Base-by-base conservation (phyloP, 169 alveolate species). In the Plasmodium chabaudi region DNA sequence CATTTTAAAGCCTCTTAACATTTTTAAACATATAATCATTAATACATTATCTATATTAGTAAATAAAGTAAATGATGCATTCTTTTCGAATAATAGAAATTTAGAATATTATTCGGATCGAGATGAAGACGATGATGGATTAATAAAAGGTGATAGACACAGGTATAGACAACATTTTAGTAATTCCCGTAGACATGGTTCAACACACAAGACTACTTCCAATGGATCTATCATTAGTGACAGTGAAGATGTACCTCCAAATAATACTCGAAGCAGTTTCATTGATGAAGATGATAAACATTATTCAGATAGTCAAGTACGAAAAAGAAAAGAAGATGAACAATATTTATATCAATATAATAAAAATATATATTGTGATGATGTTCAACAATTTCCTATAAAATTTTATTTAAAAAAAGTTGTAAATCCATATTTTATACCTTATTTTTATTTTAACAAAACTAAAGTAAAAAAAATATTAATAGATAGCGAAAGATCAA, bases 401-500 rank as follows among this genome's bases (percentile, higher is more conserved):
- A 70, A 86, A 5, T 86, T 44, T 59, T 53, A 68, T 86, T 59
- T 86, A 53, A 86, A 68, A 63, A 86, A 86, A 70, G 44, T 86
- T n/a, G 23, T 86, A 0, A 86, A 57, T 15, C 69, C 87, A 0
- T 70, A 86, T 49, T 86, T 61, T 23, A 56, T 70, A 60, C 60
- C 60, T 27, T 86, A 65, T 46, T 70, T 86, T 57, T 9, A 86
- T 44, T 86, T 86, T 39, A 46, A 21, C 9, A 86, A 69, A 70
- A 69, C 46, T 65, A 86, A 69, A 59, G 87, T 86, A 2, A 70
- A 42, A 56, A 86, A 86, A 23, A 68, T 86, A 13, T 4, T 86
- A n/a, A 56, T 86, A n/a, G 91, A 86, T n/a, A 69, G 61, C 15
- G 91, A 86, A 17, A 68, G 91, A 46, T 69, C 87, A 9, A 86